These are phyloP conservation scores for Platanthera guangdongensis DNA, from an alignment of 106 monocot species.

Conservation along the genomic window DNA sequence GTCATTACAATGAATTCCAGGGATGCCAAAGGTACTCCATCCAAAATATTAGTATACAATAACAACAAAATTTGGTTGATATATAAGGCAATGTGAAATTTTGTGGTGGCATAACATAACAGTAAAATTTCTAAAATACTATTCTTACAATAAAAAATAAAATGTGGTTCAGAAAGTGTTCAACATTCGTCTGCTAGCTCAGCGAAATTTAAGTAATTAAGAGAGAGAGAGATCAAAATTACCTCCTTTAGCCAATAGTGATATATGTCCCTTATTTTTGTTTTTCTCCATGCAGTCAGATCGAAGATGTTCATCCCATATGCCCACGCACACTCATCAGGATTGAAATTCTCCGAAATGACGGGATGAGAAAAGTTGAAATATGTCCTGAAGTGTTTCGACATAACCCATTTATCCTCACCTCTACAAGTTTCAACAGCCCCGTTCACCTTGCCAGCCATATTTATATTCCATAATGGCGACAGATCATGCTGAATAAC, in stretches of 20 bases:
- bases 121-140: too few relatives aligned
- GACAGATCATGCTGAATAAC: constrained; percentile 76
- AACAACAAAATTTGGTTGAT: too few relatives aligned
- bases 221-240: neutral
- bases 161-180: too few relatives aligned
- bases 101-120: too few relatives aligned
- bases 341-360: constrained; percentile 56
- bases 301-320: constrained; percentile 95
- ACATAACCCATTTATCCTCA: constrained; percentile 88
- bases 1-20: too few relatives aligned
- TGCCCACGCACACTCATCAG: constrained; percentile 93
- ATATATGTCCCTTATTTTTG: constrained; percentile 63
- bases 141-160: too few relatives aligned
- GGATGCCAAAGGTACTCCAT: too few relatives aligned
- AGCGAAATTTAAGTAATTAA: neutral
- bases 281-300: constrained; percentile 69
- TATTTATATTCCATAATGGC: constrained; percentile 69
- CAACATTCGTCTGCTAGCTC: too few relatives aligned
- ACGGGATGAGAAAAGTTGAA: constrained; percentile 91
- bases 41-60: too few relatives aligned
- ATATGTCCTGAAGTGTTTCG: constrained; percentile 76
- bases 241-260: constrained; percentile 94
- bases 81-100: too few relatives aligned
- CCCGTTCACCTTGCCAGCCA: constrained; percentile 75
- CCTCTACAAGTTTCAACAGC: constrained; percentile 90